Percentiles rank a stretch among this genome's conserved stretches.
Conservation (phyloP, 202 grass and related monocot genomes). For the Sporobolus alterniflorus region DNA sequence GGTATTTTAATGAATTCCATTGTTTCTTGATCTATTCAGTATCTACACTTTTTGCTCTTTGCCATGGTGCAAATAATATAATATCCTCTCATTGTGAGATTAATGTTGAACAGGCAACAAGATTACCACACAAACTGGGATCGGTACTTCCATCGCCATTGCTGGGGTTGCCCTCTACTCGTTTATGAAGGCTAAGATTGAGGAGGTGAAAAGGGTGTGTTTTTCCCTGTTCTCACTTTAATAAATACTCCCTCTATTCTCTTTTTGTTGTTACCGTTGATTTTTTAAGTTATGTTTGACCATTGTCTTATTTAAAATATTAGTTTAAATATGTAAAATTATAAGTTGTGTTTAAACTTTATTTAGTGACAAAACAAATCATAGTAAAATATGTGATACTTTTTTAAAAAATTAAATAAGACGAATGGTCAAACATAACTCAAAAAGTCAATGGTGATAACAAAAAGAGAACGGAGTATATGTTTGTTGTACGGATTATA, state of each 20-base stretch:
- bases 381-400: no score
- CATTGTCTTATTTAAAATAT: no score
- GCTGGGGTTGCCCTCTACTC: conserved; percentile 85
- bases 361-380: no score
- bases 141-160: conserved; percentile 88
- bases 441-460: no score
- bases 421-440: no score
- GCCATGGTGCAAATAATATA: not conserved
- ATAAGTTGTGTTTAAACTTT: no score
- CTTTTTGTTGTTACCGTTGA: no score
- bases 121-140: conserved; percentile 89
- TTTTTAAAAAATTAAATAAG: no score
- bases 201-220: conserved; percentile 90
- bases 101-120: conserved; percentile 73
- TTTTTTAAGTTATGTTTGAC: no score
- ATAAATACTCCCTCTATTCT: no score
- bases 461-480: no score
- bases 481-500: not conserved
- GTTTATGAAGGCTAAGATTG: conserved; percentile 85
- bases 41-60: conserved; percentile 11
- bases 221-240: conserved; percentile 7
- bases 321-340: no score
- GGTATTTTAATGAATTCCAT: conserved; percentile 47
- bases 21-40: conserved; percentile 29
- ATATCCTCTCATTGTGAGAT: conserved; percentile 2